Base-by-base conservation (phyloP, 352 stramenopile species). In the Halophytophthora batemanensis region DNA sequence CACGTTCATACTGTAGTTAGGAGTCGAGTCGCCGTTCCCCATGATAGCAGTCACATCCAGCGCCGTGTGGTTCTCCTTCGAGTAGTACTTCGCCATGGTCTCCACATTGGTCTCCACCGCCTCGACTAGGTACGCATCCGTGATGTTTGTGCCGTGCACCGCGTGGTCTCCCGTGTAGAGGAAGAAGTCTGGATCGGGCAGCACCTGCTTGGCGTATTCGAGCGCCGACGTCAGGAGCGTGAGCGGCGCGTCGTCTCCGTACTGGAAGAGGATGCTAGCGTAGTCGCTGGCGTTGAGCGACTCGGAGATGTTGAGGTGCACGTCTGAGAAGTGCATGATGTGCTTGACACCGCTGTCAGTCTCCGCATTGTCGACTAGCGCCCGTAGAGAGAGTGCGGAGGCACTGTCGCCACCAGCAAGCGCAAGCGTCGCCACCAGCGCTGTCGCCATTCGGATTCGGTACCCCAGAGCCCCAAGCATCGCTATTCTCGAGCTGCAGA, bases 261-360 rank as follows among this genome's bases (percentile, higher is more conserved):
- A 86, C 13, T 28, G 45, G 40, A 68, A 66, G 0, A 58, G 49
- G 25, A 81, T 51, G 29, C 55, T 31, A 4, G 50, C 63, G 17
- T 71, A 75, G 19, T 86, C 62, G 3, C 28, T 37, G 2, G 43
- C 53, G 41, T 77, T 50, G 15, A 86, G 35, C n/a, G 61, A 62
- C 21, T 40, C 40, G 17, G 76, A 86, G 28, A 86, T 60, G 46
- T 90, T 86, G 10, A 90, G 48, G 42, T 90, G 76, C 5, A 90
- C 75, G 44, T 92, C 79, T 12, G 77, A 89, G 41, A 90, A 88
- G 55, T 92, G 78, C 25, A 90, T 31, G 43, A 92, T 90, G 23
- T 76, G 62, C 45, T 77, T 77, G 43, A 65, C 34, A 13, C 50
- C 52, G 35, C 22, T n/a, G 14, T 22, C 15, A 22, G 42, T 21